A percentile compares a stretch with the other conserved stretches of the same genome.
Evolutionary conservation across 1,284 basidiomycete genomes (phyloP).

Genomic region (Tilletia walkeri): DNA sequence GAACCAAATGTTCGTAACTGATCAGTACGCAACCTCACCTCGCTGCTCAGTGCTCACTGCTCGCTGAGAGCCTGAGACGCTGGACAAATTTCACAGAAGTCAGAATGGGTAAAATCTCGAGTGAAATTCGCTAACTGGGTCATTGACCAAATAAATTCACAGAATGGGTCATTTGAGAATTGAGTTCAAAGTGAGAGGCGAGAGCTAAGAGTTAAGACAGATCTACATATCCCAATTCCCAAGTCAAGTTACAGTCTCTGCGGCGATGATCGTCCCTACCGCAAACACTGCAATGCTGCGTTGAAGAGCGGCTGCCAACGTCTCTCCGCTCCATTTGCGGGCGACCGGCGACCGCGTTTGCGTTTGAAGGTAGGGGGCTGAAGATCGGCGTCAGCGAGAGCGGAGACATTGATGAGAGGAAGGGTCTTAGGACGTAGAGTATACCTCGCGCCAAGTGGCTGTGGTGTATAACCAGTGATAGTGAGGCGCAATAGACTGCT

Average conservation of each 20-base stretch:
- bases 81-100: too few species aligned
- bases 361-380: constrained; percentile 1
- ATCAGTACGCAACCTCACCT: too few species aligned
- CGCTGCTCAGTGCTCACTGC: too few species aligned
- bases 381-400: not conserved
- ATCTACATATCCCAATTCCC: not conserved
- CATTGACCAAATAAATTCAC: too few species aligned
- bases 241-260: not conserved
- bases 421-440: not conserved
- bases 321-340: constrained; percentile 1
- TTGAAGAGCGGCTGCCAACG: not conserved
- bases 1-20: too few species aligned
- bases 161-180: too few species aligned
- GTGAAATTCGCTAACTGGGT: too few species aligned
- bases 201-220: too few species aligned
- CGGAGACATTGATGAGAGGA: constrained; percentile 4
- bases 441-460: not conserved
- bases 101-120: too few species aligned
- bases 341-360: constrained; percentile 4
- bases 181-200: too few species aligned
- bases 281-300: not conserved
- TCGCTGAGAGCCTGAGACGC: too few species aligned
- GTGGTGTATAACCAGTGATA: not conserved
- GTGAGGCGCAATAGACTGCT: not conserved
- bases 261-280: constrained; percentile 5